These are phyloP conservation scores for Cytospora mali DNA, from an alignment of 2,329 filamentous ascomycete genomes.

Conservation along the genomic window DNA sequence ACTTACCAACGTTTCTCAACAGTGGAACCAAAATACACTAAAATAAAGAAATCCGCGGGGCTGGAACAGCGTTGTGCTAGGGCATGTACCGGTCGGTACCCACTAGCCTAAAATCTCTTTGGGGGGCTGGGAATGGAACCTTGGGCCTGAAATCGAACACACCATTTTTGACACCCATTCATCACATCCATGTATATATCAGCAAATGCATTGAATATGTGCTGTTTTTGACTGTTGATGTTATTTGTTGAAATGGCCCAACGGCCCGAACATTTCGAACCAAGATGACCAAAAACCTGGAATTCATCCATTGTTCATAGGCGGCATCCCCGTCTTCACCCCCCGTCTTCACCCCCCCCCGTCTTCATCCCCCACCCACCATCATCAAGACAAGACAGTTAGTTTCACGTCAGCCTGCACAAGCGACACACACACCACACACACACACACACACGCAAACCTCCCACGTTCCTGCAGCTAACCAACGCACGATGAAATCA, in stretches of 20 bases:
- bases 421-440: background rate
- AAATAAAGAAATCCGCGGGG: background rate
- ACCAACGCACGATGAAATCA: background rate
- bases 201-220: no score
- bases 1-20: background rate
- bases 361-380: no score
- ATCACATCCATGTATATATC: background rate
- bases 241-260: background rate
- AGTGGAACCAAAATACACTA: no score
- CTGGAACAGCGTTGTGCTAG: background rate
- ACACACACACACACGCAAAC: background rate
- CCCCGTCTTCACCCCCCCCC: no score
- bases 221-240: no score
- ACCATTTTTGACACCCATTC: background rate
- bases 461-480: background rate
- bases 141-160: background rate
- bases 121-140: slow-evolving; percentile 4
- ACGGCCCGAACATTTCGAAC: background rate
- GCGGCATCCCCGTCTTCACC: no score
- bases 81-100: no score
- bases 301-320: no score
- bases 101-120: background rate
- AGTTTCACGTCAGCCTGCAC: background rate
- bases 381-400: background rate
- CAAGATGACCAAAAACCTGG: background rate